Evolutionary conservation across 2,329 filamentous ascomycete genomes (phyloP).

Genomic region (Cladosporium sp.): DNA sequence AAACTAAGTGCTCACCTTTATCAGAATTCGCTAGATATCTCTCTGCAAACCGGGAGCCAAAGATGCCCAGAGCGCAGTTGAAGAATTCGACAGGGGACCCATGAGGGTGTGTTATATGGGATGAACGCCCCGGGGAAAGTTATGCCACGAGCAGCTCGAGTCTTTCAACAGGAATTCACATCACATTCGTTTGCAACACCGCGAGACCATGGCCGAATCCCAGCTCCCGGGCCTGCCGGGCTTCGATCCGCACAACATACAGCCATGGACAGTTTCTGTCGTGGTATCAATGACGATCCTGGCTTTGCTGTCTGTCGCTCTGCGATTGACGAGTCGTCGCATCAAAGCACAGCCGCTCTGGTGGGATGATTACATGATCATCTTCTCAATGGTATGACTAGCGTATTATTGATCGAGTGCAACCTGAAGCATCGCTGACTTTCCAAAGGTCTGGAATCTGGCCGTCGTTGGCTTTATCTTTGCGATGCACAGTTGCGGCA

Average conservation of each 20-base stretch:
- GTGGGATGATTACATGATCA: slow-evolving; percentile 40
- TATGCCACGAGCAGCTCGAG: not conserved
- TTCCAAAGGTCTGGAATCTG: slow-evolving; percentile 17
- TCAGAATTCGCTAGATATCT: not conserved
- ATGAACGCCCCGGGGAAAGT: not conserved
- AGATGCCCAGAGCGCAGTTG: slow-evolving; percentile 2
- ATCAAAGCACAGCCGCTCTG: slow-evolving; percentile 37
- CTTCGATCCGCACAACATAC: slow-evolving; percentile 13
- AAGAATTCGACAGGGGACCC: slow-evolving; percentile 1
- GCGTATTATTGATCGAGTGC: not conserved
- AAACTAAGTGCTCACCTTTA: not conserved
- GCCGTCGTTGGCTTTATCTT: slow-evolving; percentile 34
- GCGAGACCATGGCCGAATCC: slow-evolving; percentile 3
- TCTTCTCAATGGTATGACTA: slow-evolving; percentile 36
- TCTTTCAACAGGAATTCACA: not conserved
- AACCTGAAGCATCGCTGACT: not conserved
- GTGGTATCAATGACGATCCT: slow-evolving; percentile 14
- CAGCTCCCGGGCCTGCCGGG: slow-evolving; percentile 9
- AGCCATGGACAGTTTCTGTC: slow-evolving; percentile 12
- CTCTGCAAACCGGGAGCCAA: not conserved
- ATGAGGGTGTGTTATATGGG: not conserved
- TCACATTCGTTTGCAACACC: not conserved
- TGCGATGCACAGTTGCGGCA: slow-evolving; percentile 22
- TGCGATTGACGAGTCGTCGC: slow-evolving; percentile 39
- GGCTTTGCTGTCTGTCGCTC: slow-evolving; percentile 28